A percentile compares a stretch with the other conserved stretches of the same genome.
Evolutionary conservation across 1,139 yeast species (phyloP).

Genomic region (Hansenula sp.): DNA sequence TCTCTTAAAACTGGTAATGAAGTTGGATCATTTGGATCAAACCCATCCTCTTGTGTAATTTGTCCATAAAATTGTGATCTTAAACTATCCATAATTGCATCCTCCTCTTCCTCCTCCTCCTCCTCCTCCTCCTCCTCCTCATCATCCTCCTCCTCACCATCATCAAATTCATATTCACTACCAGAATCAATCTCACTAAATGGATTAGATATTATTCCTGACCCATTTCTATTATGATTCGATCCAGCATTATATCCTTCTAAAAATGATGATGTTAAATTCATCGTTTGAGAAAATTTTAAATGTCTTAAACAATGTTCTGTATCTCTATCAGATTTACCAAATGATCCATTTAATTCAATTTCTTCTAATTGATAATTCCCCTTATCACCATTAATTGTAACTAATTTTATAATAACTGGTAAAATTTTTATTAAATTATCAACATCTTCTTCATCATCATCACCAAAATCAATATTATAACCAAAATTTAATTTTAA

Average conservation of each 20-base stretch:
- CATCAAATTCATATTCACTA: no score
- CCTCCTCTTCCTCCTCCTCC: background rate
- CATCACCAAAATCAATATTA: no score
- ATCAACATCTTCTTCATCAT: no score
- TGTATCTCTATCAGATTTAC: slow-evolving; percentile 13
- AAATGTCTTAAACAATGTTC: slow-evolving; percentile 18
- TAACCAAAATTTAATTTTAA: background rate
- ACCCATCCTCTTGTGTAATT: no score
- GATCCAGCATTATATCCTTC: slow-evolving; percentile 5
- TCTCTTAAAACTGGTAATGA: no score
- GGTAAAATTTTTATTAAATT: no score
- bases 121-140: background rate
- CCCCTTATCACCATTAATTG: background rate
- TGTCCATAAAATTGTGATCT: background rate
- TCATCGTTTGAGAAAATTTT: slow-evolving; percentile 8
- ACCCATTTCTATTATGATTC: no score
- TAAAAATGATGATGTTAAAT: slow-evolving; percentile 11
- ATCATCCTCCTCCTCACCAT: background rate
- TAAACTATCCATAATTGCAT: slow-evolving; percentile 3
- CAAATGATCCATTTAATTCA: slow-evolving; percentile 19
- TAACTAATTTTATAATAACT: no score
- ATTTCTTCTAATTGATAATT: slow-evolving; percentile 6
- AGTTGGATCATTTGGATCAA: no score
- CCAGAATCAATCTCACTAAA: no score
- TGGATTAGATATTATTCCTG: no score